phyloP scores from a whole-genome alignment of 1,284 basidiomycete genomes.

The Rhodotorula sp. region DNA sequence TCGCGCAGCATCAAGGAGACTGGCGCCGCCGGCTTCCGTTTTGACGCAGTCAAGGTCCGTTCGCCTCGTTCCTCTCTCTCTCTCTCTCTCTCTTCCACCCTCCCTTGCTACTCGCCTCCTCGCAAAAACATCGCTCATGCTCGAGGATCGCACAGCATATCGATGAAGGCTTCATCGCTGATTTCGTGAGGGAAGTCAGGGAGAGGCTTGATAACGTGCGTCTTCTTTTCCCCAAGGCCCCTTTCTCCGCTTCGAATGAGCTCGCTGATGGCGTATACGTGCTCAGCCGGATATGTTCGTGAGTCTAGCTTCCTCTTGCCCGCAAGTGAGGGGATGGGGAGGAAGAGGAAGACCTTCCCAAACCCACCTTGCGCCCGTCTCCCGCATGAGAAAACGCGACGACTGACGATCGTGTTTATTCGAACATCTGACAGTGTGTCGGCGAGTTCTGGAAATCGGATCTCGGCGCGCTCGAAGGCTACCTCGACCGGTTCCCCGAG shows the following conservation, averaged over 20 bases:
- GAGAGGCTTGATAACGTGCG: slow-evolving; percentile 50
- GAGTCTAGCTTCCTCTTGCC: neutral
- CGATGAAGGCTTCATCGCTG: slow-evolving; percentile 53
- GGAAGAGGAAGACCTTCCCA: neutral
- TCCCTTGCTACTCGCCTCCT: no score
- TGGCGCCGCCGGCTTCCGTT: slow-evolving; percentile 72
- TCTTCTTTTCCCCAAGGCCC: neutral
- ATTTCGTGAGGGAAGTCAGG: slow-evolving; percentile 59
- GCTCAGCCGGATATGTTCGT: neutral
- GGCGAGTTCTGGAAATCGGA: slow-evolving; percentile 57
- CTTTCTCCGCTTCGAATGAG: no score
- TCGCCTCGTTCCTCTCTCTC: no score
- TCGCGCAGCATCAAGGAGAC: slow-evolving; percentile 61
- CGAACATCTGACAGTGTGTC: slow-evolving; percentile 3
- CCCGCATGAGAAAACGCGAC: neutral
- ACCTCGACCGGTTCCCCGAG: slow-evolving; percentile 60
- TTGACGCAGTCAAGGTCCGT: slow-evolving; percentile 59
- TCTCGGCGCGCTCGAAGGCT: slow-evolving; percentile 67
- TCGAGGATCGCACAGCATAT: no score
- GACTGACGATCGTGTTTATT: no score
- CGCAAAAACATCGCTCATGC: no score
- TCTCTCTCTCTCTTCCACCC: no score
- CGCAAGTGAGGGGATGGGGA: no score
- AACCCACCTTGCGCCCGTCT: neutral
- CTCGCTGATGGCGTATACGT: no score